Conservation (phyloP, 345 rosid species). For the Citrus glauca region DNA sequence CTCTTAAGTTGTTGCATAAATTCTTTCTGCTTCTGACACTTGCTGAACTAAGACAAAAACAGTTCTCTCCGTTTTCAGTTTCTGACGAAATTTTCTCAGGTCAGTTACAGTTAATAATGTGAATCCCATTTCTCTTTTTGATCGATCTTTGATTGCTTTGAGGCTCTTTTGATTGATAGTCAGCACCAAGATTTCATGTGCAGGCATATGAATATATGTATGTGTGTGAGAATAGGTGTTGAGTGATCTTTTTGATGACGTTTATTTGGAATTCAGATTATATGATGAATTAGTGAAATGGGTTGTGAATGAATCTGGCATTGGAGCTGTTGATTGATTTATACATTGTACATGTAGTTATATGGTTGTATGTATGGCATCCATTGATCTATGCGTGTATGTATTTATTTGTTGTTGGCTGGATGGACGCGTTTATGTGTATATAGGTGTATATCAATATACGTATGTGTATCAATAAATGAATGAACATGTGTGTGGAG, state of each 20-base stretch:
- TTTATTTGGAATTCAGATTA: not conserved
- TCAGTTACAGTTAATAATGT: not conserved
- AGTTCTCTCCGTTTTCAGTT: not conserved
- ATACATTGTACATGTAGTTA: not conserved
- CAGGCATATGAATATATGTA: not conserved
- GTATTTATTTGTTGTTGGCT: not conserved
- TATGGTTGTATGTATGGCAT: not conserved
- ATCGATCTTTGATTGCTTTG: not conserved
- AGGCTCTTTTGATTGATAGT: not conserved
- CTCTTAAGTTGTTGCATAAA: not conserved
- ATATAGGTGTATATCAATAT: not conserved
- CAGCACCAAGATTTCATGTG: not conserved
- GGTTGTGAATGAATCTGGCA: slow-evolving; percentile 1
- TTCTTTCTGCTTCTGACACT: not conserved
- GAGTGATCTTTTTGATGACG: not conserved
- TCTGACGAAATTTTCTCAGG: not conserved
- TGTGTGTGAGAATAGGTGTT: not conserved
- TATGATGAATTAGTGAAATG: not conserved
- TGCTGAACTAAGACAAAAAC: not conserved
- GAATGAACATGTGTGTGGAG: not conserved
- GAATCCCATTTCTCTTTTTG: not conserved
- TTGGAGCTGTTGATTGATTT: not conserved
- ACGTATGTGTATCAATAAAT: not conserved
- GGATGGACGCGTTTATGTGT: not conserved
- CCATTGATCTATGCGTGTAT: not conserved